These are phyloP conservation scores for Solanum neorickii DNA, from an alignment of 257 asterid species.

Conservation along the genomic window DNA sequence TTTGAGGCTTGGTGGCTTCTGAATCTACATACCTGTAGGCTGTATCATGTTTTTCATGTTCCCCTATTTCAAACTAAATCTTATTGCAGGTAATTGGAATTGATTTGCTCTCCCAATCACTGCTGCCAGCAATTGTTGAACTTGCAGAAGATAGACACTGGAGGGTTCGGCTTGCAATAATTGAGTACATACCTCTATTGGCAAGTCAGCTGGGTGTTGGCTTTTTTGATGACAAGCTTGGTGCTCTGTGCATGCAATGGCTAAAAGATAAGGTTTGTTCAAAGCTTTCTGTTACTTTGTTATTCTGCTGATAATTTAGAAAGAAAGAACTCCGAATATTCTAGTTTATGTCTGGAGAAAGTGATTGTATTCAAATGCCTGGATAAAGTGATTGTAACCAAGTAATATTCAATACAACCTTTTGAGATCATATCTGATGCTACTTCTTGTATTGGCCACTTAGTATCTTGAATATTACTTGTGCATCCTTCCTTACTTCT, in stretches of 20 bases:
- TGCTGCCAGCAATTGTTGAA: conserved; percentile 65
- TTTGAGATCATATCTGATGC: background rate
- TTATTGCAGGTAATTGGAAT: conserved; percentile 58
- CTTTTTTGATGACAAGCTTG: conserved; percentile 64
- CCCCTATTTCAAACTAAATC: background rate
- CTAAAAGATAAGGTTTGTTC: conserved; percentile 52
- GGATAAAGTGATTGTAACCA: background rate
- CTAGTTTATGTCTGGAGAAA: background rate
- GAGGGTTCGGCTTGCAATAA: conserved; percentile 68
- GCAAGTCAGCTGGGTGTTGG: conserved; percentile 63
- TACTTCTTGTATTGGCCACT: background rate
- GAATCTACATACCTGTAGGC: background rate
- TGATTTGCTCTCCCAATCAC: conserved; percentile 59
- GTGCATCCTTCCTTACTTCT: background rate
- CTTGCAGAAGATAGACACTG: conserved; percentile 71
- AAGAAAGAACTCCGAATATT: background rate
- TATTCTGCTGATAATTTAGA: background rate
- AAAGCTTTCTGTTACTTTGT: background rate
- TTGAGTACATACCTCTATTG: conserved; percentile 48
- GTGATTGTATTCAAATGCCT: background rate
- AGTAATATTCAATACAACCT: background rate
- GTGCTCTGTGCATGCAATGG: conserved; percentile 79
- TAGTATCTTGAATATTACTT: background rate
- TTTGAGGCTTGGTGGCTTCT: background rate
- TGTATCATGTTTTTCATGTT: background rate